Base-by-base conservation (phyloP, 176 grass and related monocot species). In the Triticum turgidum region DNA sequence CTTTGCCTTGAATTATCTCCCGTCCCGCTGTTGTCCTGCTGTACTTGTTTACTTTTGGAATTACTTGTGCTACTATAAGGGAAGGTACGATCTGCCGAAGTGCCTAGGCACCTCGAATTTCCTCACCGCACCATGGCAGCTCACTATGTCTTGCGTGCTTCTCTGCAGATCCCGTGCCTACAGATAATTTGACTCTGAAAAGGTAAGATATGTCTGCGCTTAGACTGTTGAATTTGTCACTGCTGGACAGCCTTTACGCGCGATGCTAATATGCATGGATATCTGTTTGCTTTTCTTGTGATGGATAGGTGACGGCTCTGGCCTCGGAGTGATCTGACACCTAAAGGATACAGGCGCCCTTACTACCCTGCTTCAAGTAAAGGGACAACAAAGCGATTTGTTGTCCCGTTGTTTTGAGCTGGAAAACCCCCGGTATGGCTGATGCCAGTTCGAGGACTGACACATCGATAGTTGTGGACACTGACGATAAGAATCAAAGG, bases 381-480 rank as follows among this genome's bases (percentile, higher is more conserved):
- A 85, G 86, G 73, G 89, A 85, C 89, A 85, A 78, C 86, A 82
- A 88, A 91, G 81, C 35, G 80, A 91, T 91, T 81, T 91, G 89
- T 91, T 88, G 89, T 91, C 89, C 80, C 82, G 51, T 63, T 85
- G 39, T 77, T 85, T 49, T 44, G 18, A 85, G 71, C 77, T 87
- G 87, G 88, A 77, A 65, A 59, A 39, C 82, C 80, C 85, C 33
- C 76, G 78, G 77, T 44, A 92, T 90, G 91, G 88, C 91, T 78
- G 88, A 92, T 92, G 87, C 91, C 73, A 89, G 77, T 78, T 84
- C 87, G 20, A 92, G 88, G 85, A 92, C 88, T 87, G 91, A 90
- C 85, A 92, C 76, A 24, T 92, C 88, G 1, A 90, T 73, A 82
- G 88, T 89, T 61, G 11, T 92, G 66, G 91, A 92, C 66, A 89